phyloP scores from a whole-genome alignment of 192 early-diverging fungal species.

The Backusella mclennaniae region DNA sequence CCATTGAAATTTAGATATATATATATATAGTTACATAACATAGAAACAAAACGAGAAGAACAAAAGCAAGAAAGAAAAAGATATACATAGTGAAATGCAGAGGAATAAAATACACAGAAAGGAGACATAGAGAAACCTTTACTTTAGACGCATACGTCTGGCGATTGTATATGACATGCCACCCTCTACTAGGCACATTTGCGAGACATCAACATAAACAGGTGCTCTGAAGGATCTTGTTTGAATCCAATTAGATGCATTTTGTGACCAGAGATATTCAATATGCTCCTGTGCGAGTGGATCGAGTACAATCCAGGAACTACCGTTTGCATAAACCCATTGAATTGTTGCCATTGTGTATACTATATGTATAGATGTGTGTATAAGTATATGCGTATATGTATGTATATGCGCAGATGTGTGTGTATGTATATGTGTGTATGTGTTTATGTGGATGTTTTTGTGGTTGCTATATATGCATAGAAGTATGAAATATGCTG shows the following conservation, averaged over 20 bases:
- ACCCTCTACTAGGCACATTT: not conserved
- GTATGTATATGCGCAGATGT: not conserved
- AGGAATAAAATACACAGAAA: not conserved
- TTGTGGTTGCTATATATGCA: not conserved
- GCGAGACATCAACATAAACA: constrained; percentile 12
- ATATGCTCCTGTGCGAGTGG: not conserved
- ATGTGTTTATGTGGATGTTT: not conserved
- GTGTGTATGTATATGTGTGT: not conserved
- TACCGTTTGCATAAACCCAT: constrained; percentile 10
- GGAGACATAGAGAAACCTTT: not conserved
- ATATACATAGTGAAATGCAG: not conserved
- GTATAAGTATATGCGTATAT: not conserved
- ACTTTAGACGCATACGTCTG: not conserved
- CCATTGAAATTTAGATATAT: not conserved
- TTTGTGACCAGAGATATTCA: constrained; percentile 8
- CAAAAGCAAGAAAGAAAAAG: not conserved
- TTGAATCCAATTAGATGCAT: constrained; percentile 10
- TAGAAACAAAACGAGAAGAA: not conserved
- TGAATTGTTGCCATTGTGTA: not conserved
- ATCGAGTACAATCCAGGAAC: constrained; percentile 2
- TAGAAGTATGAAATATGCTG: not conserved
- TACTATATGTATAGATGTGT: not conserved
- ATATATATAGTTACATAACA: not conserved
- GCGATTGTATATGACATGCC: not conserved
- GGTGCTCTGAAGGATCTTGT: not conserved